These are phyloP conservation scores for Prunus fruticosa DNA, from an alignment of 306 rosid species.

Conservation along the genomic window DNA sequence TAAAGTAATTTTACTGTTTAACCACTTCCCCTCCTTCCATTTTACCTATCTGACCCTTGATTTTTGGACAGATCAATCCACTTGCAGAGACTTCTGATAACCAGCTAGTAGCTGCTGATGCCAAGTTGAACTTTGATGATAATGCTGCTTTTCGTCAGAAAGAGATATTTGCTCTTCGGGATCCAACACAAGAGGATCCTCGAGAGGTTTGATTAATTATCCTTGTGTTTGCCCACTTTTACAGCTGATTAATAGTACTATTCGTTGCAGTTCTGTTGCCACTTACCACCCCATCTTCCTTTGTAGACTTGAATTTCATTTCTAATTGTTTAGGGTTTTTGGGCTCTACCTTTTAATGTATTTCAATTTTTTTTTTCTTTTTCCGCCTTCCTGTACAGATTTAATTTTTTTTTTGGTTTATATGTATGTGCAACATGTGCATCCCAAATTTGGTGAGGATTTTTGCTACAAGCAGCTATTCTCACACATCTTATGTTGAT, in stretches of 20 bases:
- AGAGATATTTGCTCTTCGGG: slow-evolving; percentile 85
- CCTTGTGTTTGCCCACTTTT: not conserved
- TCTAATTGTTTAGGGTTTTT: too few species aligned
- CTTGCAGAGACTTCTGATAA: slow-evolving; percentile 94
- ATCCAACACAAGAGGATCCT: slow-evolving; percentile 97
- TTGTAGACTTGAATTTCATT: too few species aligned
- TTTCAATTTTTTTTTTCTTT: not conserved
- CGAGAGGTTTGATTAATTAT: slow-evolving; percentile 63
- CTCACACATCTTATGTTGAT: not conserved
- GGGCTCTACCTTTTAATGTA: too few species aligned
- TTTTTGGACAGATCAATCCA: slow-evolving; percentile 78
- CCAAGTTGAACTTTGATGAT: slow-evolving; percentile 95
- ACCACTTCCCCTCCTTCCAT: not conserved
- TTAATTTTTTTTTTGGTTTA: not conserved
- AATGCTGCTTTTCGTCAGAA: slow-evolving; percentile 94
- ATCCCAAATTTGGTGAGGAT: not conserved
- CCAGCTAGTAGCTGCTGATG: slow-evolving; percentile 98
- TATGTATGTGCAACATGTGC: not conserved
- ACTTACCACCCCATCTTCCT: not conserved
- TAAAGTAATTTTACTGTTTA: not conserved
- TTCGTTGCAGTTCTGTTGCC: not conserved
- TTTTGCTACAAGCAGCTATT: not conserved
- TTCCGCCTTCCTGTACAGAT: not conserved
- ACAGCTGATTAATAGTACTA: slow-evolving; percentile 1
- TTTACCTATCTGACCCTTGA: slow-evolving; percentile 13